These are phyloP conservation scores for Senecio squalidus DNA, from an alignment of 140 eudicot genomes.

Conservation along the genomic window DNA sequence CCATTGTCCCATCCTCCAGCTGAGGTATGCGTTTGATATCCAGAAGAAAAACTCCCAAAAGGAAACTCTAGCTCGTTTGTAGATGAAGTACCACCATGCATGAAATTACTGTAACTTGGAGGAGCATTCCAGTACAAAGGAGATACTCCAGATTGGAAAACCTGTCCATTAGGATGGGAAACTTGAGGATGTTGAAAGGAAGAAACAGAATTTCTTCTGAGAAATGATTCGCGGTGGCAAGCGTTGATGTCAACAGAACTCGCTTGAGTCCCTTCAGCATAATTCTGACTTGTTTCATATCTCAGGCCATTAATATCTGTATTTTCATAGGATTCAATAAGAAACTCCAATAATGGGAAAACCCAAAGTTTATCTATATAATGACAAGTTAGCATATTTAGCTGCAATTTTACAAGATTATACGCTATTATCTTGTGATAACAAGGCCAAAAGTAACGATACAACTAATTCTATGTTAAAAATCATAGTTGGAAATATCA, in stretches of 20 bases:
- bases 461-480: too few relatives aligned
- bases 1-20: slow-evolving; percentile 17
- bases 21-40: slow-evolving; percentile 16
- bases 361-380: background rate
- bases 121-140: slow-evolving; percentile 19
- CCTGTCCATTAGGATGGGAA: slow-evolving; percentile 23
- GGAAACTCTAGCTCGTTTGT: slow-evolving; percentile 13
- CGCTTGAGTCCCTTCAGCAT: slow-evolving; percentile 16
- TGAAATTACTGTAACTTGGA: slow-evolving; percentile 2
- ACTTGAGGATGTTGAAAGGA: slow-evolving; percentile 25
- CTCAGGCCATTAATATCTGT: slow-evolving; percentile 22
- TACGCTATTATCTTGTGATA: background rate
- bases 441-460: background rate
- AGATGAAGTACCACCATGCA: slow-evolving; percentile 6
- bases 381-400: background rate
- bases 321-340: slow-evolving; percentile 6
- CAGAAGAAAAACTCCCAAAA: slow-evolving; percentile 1
- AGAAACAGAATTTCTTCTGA: slow-evolving; percentile 15
- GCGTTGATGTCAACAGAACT: slow-evolving; percentile 4
- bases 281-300: slow-evolving; percentile 10
- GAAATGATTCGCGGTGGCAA: background rate
- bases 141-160: slow-evolving; percentile 10
- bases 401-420: background rate
- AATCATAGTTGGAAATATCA: background rate
- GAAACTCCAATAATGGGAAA: slow-evolving; percentile 1